phyloP scores from a whole-genome alignment of 108 stramenopile genomes.

The Schizochytrium sp. region DNA sequence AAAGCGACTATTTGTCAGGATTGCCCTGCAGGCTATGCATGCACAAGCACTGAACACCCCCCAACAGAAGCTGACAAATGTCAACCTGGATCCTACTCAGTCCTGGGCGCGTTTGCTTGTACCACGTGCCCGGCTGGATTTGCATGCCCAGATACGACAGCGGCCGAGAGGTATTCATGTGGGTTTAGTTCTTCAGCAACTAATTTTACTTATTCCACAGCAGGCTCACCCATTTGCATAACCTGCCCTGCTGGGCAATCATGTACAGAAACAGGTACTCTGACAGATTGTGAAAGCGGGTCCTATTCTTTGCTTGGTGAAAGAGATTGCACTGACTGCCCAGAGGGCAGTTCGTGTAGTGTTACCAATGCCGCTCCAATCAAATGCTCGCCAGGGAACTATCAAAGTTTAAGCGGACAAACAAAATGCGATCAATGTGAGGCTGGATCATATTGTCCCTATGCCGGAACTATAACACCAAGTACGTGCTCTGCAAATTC shows the following conservation, averaged over 20 bases:
- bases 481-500: background rate
- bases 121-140: background rate
- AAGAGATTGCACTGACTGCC: conserved; percentile 57
- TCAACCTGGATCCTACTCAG: conserved; percentile 42
- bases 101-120: background rate
- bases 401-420: background rate
- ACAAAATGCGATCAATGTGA: background rate
- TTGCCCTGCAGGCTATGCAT: conserved; percentile 74
- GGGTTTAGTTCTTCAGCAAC: no score
- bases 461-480: background rate
- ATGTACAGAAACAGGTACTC: background rate
- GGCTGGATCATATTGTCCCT: conserved; percentile 57
- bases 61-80: conserved; percentile 19
- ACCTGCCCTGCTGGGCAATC: conserved; percentile 27
- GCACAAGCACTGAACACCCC: conserved; percentile 45
- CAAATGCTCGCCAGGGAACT: conserved; percentile 8
- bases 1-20: conserved; percentile 50
- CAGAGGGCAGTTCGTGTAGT: conserved; percentile 64
- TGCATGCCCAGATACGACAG: background rate
- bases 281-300: background rate
- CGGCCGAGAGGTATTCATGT: background rate
- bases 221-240: conserved; percentile 46
- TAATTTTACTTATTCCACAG: conserved; percentile 5
- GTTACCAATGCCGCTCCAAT: background rate
- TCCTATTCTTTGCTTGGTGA: background rate